phyloP scores from a whole-genome alignment of 1,139 yeast genomes.

The Petasospora fabianii region DNA sequence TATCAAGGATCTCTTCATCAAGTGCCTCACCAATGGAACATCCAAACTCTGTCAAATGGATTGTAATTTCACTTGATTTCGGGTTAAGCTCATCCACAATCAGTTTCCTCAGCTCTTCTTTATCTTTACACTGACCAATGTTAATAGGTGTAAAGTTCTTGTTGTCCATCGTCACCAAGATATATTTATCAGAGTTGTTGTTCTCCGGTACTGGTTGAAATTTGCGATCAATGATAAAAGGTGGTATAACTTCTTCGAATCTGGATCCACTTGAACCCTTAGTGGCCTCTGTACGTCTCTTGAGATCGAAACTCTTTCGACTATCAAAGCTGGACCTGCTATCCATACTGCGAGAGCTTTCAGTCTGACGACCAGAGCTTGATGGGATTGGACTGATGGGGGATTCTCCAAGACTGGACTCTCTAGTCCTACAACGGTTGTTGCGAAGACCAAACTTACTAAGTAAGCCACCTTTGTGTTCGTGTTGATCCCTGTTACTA shows the following conservation, averaged over 20 bases:
- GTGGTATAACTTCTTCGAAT: slow-evolving; percentile 10
- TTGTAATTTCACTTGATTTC: slow-evolving; percentile 41
- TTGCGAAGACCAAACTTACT: slow-evolving; percentile 25
- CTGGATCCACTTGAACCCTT: slow-evolving; percentile 7
- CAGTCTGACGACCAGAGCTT: slow-evolving; percentile 7
- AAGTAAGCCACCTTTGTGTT: slow-evolving; percentile 31
- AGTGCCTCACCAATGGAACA: slow-evolving; percentile 61
- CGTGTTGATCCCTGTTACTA: slow-evolving; percentile 17
- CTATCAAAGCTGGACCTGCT: slow-evolving; percentile 8
- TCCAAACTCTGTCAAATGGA: slow-evolving; percentile 72
- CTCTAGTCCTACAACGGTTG: slow-evolving; percentile 14
- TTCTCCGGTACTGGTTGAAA: slow-evolving; percentile 33
- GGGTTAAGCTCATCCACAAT: slow-evolving; percentile 42
- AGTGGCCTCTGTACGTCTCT: slow-evolving; percentile 3
- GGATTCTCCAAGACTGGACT: slow-evolving; percentile 9
- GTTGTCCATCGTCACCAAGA: slow-evolving; percentile 63
- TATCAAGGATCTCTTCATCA: slow-evolving; percentile 45
- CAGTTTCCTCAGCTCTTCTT: slow-evolving; percentile 36
- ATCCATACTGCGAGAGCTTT: slow-evolving; percentile 1
- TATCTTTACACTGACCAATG: slow-evolving; percentile 31
- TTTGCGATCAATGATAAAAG: slow-evolving; percentile 30
- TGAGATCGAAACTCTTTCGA: slow-evolving; percentile 5
- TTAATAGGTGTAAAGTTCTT: slow-evolving; percentile 47
- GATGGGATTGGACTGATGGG: slow-evolving; percentile 20
- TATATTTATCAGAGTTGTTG: slow-evolving; percentile 29